These are phyloP conservation scores for Dissophora ornata DNA, from an alignment of 192 early-diverging fungal genomes.

Conservation along the genomic window DNA sequence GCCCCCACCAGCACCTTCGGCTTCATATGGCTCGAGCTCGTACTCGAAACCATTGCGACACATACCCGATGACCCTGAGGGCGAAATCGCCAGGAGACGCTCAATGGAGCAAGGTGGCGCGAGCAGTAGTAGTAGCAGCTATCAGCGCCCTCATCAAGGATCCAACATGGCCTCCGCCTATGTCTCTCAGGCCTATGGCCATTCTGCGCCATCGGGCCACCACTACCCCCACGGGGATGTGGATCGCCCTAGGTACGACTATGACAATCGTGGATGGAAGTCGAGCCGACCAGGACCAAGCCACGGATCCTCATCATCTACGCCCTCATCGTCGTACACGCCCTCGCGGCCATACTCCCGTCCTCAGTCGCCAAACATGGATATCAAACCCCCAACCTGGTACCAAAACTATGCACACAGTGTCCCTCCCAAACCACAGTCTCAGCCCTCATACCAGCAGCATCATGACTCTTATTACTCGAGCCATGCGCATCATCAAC, in stretches of 20 bases:
- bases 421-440: slow-evolving; percentile 25
- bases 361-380: slow-evolving; percentile 31
- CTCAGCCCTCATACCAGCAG: slow-evolving; percentile 16
- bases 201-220: slow-evolving; percentile 6
- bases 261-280: slow-evolving; percentile 35
- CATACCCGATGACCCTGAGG: slow-evolving; percentile 18
- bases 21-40: slow-evolving; percentile 30
- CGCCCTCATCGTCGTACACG: slow-evolving; percentile 8
- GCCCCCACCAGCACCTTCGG: slow-evolving; percentile 24
- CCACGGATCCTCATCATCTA: slow-evolving; percentile 6
- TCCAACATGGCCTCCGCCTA: slow-evolving; percentile 18
- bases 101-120: slow-evolving; percentile 15
- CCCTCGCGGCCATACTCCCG: slow-evolving; percentile 5
- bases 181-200: slow-evolving; percentile 27
- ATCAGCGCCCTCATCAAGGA: slow-evolving; percentile 19
- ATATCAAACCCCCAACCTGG: slow-evolving; percentile 49
- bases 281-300: background rate
- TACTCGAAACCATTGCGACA: slow-evolving; percentile 34
- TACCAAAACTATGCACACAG: slow-evolving; percentile 52
- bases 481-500: slow-evolving; percentile 4
- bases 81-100: slow-evolving; percentile 15
- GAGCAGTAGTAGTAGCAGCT: no score
- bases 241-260: slow-evolving; percentile 24
- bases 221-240: slow-evolving; percentile 11
- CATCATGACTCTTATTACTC: slow-evolving; percentile 15